phyloP scores from a whole-genome alignment of 2,329 filamentous ascomycete species.

The Ilyonectria sp. region DNA sequence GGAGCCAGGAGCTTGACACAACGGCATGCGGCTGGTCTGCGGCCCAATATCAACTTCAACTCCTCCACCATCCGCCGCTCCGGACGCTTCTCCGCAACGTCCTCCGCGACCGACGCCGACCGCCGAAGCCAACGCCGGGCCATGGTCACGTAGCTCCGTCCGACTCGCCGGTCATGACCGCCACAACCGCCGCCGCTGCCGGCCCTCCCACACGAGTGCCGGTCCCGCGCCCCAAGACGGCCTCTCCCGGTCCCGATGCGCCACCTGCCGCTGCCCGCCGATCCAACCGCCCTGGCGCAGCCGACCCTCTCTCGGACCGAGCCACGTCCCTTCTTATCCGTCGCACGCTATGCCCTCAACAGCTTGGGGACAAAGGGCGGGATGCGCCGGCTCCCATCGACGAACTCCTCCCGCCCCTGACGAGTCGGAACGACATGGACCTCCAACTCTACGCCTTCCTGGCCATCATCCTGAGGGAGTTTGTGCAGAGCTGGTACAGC shows the following conservation, averaged over 20 bases:
- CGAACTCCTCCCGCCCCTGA: slow-evolving; percentile 89
- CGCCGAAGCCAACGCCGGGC: slow-evolving; percentile 34
- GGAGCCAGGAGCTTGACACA: slow-evolving; percentile 36
- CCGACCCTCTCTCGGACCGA: slow-evolving; percentile 78
- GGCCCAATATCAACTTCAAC: slow-evolving; percentile 43
- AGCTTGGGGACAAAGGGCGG: slow-evolving; percentile 70
- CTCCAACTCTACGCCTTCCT: slow-evolving; percentile 93
- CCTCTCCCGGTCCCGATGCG: slow-evolving; percentile 44
- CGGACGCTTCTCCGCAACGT: background rate
- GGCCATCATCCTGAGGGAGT: slow-evolving; percentile 90
- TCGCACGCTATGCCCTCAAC: slow-evolving; percentile 85
- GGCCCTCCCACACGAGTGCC: slow-evolving; percentile 39
- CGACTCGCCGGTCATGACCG: slow-evolving; percentile 49
- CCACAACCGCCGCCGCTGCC: slow-evolving; percentile 33
- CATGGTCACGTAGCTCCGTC: slow-evolving; percentile 44
- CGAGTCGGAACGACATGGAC: slow-evolving; percentile 94
- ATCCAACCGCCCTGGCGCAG: slow-evolving; percentile 52
- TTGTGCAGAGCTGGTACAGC: slow-evolving; percentile 92
- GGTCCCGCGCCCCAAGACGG: slow-evolving; percentile 43
- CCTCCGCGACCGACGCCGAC: slow-evolving; percentile 19
- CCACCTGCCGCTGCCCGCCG: slow-evolving; percentile 50
- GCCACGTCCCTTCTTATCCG: slow-evolving; percentile 87
- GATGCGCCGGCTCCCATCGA: slow-evolving; percentile 73
- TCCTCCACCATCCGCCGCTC: slow-evolving; percentile 9
- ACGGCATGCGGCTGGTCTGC: slow-evolving; percentile 39